Conservation (phyloP, 345 rosid genomes). For the Syzygium aqueum region DNA sequence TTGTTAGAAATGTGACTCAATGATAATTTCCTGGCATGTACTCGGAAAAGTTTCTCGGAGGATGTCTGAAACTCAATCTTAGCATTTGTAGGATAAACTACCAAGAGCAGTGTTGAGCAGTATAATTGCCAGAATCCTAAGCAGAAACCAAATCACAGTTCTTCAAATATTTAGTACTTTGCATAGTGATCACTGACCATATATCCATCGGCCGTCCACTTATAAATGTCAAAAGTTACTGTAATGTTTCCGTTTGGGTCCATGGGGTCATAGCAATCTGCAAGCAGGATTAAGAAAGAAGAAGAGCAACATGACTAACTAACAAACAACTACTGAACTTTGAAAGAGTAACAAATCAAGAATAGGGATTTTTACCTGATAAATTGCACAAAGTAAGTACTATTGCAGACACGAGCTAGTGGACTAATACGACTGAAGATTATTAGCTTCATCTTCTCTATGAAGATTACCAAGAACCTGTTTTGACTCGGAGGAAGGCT, state of each 20-base stretch:
- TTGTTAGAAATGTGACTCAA: not conserved
- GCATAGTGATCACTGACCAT: conserved; percentile 21
- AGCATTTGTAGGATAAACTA: not conserved
- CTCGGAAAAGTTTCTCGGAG: not conserved
- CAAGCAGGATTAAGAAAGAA: conserved; percentile 3
- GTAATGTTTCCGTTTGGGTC: conserved; percentile 53
- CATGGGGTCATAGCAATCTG: conserved; percentile 60
- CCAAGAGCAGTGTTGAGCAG: not conserved
- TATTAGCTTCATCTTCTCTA: not conserved
- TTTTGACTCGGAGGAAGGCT: not conserved
- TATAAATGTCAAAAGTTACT: conserved; percentile 33
- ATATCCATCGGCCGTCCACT: conserved; percentile 33
- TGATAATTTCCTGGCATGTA: not conserved
- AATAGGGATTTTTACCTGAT: conserved; percentile 21
- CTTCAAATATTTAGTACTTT: not conserved
- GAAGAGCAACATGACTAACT: not conserved
- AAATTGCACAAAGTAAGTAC: conserved; percentile 14
- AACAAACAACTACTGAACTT: not conserved
- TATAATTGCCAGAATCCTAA: not conserved
- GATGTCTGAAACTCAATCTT: not conserved
- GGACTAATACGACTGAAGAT: not conserved
- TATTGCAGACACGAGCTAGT: not conserved
- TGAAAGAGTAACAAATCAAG: not conserved
- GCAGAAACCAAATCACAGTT: not conserved
- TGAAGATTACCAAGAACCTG: not conserved